Percentiles rank a stretch among this genome's conserved stretches.
These are phyloP conservation scores for Penstemon eatonii DNA, from an alignment of 257 asterid genomes.

Conservation along the genomic window DNA sequence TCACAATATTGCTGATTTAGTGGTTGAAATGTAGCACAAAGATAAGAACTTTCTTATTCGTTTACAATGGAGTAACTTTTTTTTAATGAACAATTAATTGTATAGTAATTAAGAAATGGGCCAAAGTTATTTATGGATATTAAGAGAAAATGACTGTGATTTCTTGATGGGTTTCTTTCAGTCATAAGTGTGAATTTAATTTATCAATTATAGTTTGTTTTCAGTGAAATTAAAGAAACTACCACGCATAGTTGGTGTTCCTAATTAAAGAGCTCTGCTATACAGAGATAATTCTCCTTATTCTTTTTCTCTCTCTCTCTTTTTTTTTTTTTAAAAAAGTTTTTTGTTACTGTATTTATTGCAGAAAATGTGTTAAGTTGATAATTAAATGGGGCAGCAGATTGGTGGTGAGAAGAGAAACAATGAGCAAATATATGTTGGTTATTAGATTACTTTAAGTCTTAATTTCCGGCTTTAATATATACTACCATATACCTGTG, in stretches of 20 bases:
- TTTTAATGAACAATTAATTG: background rate
- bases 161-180: constrained; percentile 37
- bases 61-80: constrained; percentile 18
- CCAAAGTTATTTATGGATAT: constrained; percentile 32
- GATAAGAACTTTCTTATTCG: constrained; percentile 17
- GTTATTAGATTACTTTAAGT: too few species aligned
- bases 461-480: too few species aligned
- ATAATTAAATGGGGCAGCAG: background rate
- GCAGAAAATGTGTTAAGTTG: background rate
- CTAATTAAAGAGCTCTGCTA: constrained; percentile 1
- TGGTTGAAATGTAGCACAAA: constrained; percentile 31
- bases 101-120: constrained; percentile 20
- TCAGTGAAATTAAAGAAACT: constrained; percentile 16
- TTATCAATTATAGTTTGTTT: constrained; percentile 26
- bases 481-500: too few species aligned
- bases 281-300: constrained; percentile 2
- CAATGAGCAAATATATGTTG: too few species aligned
- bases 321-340: constrained; percentile 6
- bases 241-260: constrained; percentile 8
- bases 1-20: constrained; percentile 14
- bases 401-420: background rate
- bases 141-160: constrained; percentile 28
- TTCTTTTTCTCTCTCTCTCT: background rate
- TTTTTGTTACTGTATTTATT: constrained; percentile 7
- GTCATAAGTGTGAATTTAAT: constrained; percentile 36